Conservation (phyloP, 139 green algal species). For the Closterium sp. region DNA sequence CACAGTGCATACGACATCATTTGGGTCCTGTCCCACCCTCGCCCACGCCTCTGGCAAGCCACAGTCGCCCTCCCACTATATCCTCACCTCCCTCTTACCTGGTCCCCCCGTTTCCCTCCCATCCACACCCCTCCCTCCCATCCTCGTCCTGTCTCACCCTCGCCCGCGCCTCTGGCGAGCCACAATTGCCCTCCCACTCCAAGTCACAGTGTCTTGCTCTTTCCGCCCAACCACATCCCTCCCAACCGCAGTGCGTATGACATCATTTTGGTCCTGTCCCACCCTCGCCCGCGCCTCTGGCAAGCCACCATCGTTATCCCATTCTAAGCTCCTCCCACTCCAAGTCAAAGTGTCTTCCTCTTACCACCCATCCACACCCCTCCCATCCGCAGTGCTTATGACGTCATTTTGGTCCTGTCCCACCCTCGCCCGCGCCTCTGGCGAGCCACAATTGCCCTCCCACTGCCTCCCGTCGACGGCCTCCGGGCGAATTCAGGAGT, state of each 20-base stretch:
- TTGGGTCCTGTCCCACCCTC: not conserved
- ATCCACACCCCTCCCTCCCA: not conserved
- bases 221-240: too few relatives aligned
- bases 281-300: too few relatives aligned
- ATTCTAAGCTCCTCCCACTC: too few relatives aligned
- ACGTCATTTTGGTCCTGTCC: not conserved
- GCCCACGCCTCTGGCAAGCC: not conserved
- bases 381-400: not conserved
- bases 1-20: not conserved
- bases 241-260: too few relatives aligned
- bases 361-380: too few relatives aligned
- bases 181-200: not conserved
- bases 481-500: not conserved
- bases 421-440: not conserved
- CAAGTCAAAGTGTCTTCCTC: too few relatives aligned
- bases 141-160: not conserved
- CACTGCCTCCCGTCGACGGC: not conserved
- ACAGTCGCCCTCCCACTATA: not conserved
- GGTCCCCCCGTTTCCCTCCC: too few relatives aligned
- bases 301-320: too few relatives aligned
- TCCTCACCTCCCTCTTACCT: too few relatives aligned
- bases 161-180: not conserved
- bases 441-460: not conserved
- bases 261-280: too few relatives aligned
- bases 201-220: too few relatives aligned